These are phyloP conservation scores for Castanea mollissima DNA, from an alignment of 306 rosid species.

Conservation along the genomic window DNA sequence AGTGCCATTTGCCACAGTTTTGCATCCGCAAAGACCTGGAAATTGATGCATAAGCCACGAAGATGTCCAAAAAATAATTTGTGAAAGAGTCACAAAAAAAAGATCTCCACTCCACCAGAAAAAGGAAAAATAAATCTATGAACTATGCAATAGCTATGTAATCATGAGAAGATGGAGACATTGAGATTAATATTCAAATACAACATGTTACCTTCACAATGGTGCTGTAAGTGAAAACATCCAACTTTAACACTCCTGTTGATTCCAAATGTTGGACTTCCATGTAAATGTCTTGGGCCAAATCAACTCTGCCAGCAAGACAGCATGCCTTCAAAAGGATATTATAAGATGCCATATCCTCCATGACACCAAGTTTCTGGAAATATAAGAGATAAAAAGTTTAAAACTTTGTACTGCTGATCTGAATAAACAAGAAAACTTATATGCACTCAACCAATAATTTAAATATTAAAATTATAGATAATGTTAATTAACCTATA, in stretches of 20 bases:
- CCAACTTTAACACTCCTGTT: slow-evolving; percentile 67
- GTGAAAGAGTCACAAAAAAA: background rate
- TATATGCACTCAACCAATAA: background rate
- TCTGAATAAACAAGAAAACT: slow-evolving; percentile 23
- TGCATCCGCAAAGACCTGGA: slow-evolving; percentile 88
- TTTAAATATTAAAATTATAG: background rate
- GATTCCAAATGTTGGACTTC: slow-evolving; percentile 85
- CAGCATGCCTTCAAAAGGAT: slow-evolving; percentile 90
- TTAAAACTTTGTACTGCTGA: slow-evolving; percentile 17
- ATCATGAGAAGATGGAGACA: background rate
- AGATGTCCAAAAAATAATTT: slow-evolving; percentile 14
- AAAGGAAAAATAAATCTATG: slow-evolving; percentile 12
- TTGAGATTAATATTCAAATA: slow-evolving; percentile 9
- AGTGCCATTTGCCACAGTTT: slow-evolving; percentile 89
- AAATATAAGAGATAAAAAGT: slow-evolving; percentile 26
- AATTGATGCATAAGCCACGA: slow-evolving; percentile 29
- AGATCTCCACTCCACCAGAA: background rate
- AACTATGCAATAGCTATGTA: slow-evolving; percentile 17
- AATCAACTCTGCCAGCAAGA: slow-evolving; percentile 90
- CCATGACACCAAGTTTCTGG: slow-evolving; percentile 70
- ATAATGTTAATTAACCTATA: background rate
- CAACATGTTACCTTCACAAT: slow-evolving; percentile 68
- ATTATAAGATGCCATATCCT: slow-evolving; percentile 86
- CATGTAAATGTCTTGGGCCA: slow-evolving; percentile 78
- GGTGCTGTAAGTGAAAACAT: slow-evolving; percentile 97